These are phyloP conservation scores for Lolium rigidum DNA, from an alignment of 176 grass and related monocot species.

Conservation along the genomic window DNA sequence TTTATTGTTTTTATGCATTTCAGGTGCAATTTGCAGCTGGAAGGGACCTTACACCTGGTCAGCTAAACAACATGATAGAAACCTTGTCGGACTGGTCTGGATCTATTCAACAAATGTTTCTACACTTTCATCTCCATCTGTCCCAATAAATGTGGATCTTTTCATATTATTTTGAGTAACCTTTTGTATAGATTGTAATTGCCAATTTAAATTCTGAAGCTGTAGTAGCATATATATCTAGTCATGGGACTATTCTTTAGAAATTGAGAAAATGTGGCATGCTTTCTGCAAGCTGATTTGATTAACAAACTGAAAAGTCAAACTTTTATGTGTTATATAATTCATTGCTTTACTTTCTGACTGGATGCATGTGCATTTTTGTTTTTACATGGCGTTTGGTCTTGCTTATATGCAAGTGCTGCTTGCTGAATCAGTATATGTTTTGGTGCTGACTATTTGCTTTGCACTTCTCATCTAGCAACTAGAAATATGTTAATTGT, in stretches of 20 bases:
- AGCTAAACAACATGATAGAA: conserved; percentile 88
- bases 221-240: not conserved
- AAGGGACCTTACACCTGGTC: conserved; percentile 92
- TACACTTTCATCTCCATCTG: not conserved
- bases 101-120: conserved; percentile 38
- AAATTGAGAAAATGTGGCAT: not conserved
- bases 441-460: not conserved
- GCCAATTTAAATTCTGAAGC: not conserved
- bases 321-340: not conserved
- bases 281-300: not conserved
- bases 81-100: conserved; percentile 83
- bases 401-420: not conserved
- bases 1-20: conserved; percentile 9
- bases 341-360: not conserved
- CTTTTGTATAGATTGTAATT: conserved; percentile 3
- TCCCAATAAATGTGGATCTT: conserved; percentile 10
- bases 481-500: not conserved
- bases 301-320: conserved; percentile 1
- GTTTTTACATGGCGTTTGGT: conserved; percentile 6
- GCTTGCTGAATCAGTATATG: conserved; percentile 4
- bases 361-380: conserved; percentile 14
- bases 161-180: not conserved
- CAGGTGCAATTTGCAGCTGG: conserved; percentile 99
- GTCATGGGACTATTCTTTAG: no score
- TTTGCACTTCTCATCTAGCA: conserved; percentile 14